Evolutionary conservation across 805 yeast genomes (phyloP).

Genomic region (Gaillardinia entomophila): DNA sequence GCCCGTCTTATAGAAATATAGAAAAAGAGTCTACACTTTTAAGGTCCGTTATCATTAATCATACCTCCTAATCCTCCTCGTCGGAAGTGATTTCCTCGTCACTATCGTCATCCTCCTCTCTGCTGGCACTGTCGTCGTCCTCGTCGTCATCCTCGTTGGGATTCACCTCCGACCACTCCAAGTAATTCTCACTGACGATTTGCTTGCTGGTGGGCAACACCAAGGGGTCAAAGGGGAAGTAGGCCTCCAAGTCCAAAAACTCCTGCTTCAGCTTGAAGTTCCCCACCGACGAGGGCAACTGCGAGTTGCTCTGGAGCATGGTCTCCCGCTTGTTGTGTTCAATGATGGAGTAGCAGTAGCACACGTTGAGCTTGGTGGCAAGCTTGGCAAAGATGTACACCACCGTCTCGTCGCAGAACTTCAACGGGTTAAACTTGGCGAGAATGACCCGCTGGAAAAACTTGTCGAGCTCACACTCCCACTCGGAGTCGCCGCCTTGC

Average conservation of each 20-base stretch:
- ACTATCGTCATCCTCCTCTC: conserved; percentile 20
- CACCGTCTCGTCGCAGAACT: conserved; percentile 89
- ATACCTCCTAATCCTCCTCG: conserved; percentile 3
- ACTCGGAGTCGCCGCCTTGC: conserved; percentile 28
- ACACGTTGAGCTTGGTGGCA: conserved; percentile 83
- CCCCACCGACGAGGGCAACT: conserved; percentile 25
- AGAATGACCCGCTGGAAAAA: conserved; percentile 81
- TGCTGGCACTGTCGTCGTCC: conserved; percentile 34
- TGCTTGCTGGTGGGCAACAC: conserved; percentile 58
- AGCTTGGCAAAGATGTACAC: conserved; percentile 90
- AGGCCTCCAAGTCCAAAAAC: conserved; percentile 85
- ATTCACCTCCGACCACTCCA: conserved; percentile 66
- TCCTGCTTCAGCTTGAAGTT: conserved; percentile 65
- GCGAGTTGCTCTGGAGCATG: conserved; percentile 39
- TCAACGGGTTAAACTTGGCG: conserved; percentile 88
- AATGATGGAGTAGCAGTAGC: conserved; percentile 88
- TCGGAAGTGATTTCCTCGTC: conserved; percentile 10
- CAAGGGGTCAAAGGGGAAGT: conserved; percentile 94
- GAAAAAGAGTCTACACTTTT: conserved; percentile 4
- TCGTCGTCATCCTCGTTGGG: conserved; percentile 58
- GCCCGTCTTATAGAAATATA: conserved; percentile 6
- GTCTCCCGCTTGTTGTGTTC: conserved; percentile 81
- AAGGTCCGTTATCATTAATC: no score
- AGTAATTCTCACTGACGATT: conserved; percentile 45
- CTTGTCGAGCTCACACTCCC: conserved; percentile 81